Evolutionary conservation across 148 eudicot species (phyloP).

Genomic region (Rhododendron simsii): DNA sequence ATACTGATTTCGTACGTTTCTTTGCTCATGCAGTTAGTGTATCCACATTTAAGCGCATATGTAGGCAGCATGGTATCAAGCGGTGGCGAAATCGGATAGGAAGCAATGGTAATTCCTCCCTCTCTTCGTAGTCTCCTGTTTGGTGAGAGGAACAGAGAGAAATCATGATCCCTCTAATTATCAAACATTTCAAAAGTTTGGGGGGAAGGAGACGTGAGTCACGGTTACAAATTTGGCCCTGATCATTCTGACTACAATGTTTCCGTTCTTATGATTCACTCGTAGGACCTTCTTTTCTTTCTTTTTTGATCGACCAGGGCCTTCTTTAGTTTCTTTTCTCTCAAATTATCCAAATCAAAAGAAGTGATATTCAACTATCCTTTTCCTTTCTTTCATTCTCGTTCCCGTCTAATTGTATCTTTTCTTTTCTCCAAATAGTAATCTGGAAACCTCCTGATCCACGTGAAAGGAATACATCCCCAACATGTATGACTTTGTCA

Average conservation of each 20-base stretch:
- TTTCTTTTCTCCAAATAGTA: slow-evolving; percentile 25
- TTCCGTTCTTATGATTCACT: not conserved
- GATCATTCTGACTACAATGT: not conserved
- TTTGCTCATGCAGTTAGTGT: slow-evolving; percentile 60
- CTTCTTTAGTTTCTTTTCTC: not conserved
- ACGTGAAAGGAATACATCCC: slow-evolving; percentile 28
- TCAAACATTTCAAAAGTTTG: not conserved
- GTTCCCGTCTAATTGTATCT: slow-evolving; percentile 12
- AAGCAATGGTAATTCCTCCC: slow-evolving; percentile 65
- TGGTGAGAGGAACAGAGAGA: not conserved
- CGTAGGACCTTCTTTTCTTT: slow-evolving; percentile 38
- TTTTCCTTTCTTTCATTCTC: slow-evolving; percentile 44
- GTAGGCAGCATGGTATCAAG: slow-evolving; percentile 72
- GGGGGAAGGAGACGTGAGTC: slow-evolving; percentile 31
- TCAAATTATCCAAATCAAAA: not conserved
- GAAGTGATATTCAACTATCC: not conserved
- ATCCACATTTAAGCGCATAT: slow-evolving; percentile 82
- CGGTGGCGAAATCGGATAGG: slow-evolving; percentile 74
- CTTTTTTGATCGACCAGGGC: slow-evolving; percentile 22
- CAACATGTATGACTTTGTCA: not conserved
- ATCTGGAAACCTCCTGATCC: slow-evolving; percentile 31
- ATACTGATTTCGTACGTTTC: not conserved
- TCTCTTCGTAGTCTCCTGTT: not conserved
- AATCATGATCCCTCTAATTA: not conserved
- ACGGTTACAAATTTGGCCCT: not conserved